These are phyloP conservation scores for Trichoderma sp. DNA, from an alignment of 2,329 filamentous ascomycete genomes.

Conservation along the genomic window DNA sequence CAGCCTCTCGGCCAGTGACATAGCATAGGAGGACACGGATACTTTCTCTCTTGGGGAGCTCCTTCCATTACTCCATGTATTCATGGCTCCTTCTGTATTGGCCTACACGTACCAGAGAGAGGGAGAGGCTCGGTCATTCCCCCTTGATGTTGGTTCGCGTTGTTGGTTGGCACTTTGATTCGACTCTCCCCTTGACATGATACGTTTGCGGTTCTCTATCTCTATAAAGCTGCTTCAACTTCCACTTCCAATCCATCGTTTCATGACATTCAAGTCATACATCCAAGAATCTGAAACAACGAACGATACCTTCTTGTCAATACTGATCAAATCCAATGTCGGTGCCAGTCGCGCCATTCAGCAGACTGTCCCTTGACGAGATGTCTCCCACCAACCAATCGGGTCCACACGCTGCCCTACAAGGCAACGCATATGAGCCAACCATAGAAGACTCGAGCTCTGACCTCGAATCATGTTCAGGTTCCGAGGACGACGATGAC, in stretches of 20 bases:
- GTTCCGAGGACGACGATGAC: slow-evolving; percentile 36
- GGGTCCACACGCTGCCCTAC: slow-evolving; percentile 17
- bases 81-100: neutral
- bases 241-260: neutral
- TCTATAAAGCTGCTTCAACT: slow-evolving; percentile 5
- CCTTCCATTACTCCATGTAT: neutral
- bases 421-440: neutral
- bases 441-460: slow-evolving; percentile 29
- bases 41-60: neutral
- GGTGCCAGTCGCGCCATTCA: slow-evolving; percentile 27
- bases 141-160: neutral
- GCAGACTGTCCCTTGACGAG: slow-evolving; percentile 31
- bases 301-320: neutral
- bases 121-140: neutral
- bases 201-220: neutral
- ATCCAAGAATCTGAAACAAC: neutral
- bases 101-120: neutral
- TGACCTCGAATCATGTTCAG: slow-evolving; percentile 29
- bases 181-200: neutral
- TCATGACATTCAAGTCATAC: neutral
- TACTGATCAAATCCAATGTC: slow-evolving; percentile 26
- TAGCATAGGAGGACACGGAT: neutral
- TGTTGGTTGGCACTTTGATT: neutral
- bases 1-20: neutral
- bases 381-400: slow-evolving; percentile 30